A percentile compares a stretch with the other conserved stretches of the same genome.
These are phyloP conservation scores for Vairimorpha apis DNA, from an alignment of 371 early-diverging fungal species.

Conservation along the genomic window DNA sequence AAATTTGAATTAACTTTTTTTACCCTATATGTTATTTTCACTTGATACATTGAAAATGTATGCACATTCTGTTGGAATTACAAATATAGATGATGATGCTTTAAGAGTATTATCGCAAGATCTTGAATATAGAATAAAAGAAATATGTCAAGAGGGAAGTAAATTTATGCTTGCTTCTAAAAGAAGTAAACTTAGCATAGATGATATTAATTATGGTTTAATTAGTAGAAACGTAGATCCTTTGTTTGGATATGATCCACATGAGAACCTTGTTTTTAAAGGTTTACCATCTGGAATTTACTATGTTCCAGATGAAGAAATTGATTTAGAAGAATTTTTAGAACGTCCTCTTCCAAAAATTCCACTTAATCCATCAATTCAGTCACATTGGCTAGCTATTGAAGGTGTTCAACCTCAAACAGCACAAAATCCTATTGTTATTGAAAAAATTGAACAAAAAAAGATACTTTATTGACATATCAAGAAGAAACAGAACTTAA, in stretches of 20 bases:
- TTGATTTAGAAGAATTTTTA: conserved; percentile 75
- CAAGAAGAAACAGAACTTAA: conserved; percentile 62
- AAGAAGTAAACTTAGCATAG: conserved; percentile 73
- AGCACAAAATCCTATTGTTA: conserved; percentile 86
- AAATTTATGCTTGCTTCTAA: conserved; percentile 94
- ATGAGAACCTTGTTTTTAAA: conserved; percentile 69
- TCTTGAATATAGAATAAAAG: conserved; percentile 86
- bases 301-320: conserved; percentile 91
- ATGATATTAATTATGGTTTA: conserved; percentile 88
- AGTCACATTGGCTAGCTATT: conserved; percentile 94
- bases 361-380: conserved; percentile 88
- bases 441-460: conserved; percentile 64
- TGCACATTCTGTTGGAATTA: conserved; percentile 80
- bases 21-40: conserved; percentile 60
- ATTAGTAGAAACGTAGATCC: conserved; percentile 91
- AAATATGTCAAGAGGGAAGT: conserved; percentile 85
- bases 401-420: conserved; percentile 97
- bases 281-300: conserved; percentile 67
- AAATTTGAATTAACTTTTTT: no score
- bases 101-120: conserved; percentile 80
- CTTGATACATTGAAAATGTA: conserved; percentile 63
- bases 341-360: conserved; percentile 76
- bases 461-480: conserved; percentile 70
- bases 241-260: conserved; percentile 80
- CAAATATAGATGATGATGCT: conserved; percentile 79